These are phyloP conservation scores for Glycine soja DNA, from an alignment of 306 rosid species.

Conservation along the genomic window DNA sequence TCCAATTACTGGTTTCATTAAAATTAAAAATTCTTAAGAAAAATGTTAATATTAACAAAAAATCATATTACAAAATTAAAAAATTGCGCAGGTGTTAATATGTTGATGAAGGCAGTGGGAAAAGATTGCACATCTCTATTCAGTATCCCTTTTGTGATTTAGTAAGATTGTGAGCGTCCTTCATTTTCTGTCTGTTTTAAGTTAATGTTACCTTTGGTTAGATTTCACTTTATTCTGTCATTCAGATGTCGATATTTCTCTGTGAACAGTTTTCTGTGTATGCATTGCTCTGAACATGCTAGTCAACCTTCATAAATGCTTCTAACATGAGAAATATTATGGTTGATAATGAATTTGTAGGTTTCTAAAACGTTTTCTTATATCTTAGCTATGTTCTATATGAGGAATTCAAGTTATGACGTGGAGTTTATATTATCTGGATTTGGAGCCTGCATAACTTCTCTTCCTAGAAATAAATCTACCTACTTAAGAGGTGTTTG, in stretches of 20 bases:
- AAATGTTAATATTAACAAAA: conserved; percentile 34
- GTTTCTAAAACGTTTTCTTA: conserved; percentile 14
- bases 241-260: conserved; percentile 19
- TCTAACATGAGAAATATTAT: conserved; percentile 12
- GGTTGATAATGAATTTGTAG: not conserved
- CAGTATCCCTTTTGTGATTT: conserved; percentile 78
- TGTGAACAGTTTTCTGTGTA: not conserved
- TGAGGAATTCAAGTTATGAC: conserved; percentile 31
- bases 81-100: conserved; percentile 77
- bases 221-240: not conserved
- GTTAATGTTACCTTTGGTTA: conserved; percentile 13
- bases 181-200: not conserved
- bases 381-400: not conserved
- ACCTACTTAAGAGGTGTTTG: not conserved
- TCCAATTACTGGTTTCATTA: conserved; percentile 8
- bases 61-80: not conserved
- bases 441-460: not conserved
- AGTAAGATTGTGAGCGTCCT: not conserved
- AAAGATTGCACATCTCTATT: conserved; percentile 94
- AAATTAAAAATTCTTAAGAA: not conserved
- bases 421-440: not conserved
- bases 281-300: conserved; percentile 23
- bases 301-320: conserved; percentile 30
- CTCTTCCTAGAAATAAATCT: not conserved
- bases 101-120: conserved; percentile 90